Percentiles rank a stretch among this genome's conserved stretches.
These are phyloP conservation scores for Geranium rotundifolium DNA, from an alignment of 345 rosid genomes.

Conservation along the genomic window DNA sequence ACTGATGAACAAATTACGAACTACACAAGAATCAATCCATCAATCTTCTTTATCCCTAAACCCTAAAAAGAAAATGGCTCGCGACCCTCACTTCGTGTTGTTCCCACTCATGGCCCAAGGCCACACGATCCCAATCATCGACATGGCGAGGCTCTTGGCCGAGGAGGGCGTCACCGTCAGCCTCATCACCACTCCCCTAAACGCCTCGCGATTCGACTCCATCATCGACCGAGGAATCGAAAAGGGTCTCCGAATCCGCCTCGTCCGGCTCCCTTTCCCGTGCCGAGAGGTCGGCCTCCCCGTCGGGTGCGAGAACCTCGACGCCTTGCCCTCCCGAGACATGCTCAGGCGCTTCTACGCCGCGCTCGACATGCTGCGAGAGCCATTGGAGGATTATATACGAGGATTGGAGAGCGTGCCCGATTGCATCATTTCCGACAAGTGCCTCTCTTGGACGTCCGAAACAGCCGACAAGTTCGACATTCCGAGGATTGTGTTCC, in stretches of 20 bases:
- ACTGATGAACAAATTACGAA: too few relatives aligned
- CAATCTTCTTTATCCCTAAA: too few relatives aligned
- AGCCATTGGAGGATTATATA: slow-evolving; percentile 12
- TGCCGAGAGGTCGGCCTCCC: slow-evolving; percentile 23
- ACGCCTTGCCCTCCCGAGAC: slow-evolving; percentile 21
- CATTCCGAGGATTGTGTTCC: slow-evolving; percentile 21
- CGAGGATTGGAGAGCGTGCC: slow-evolving; percentile 7
- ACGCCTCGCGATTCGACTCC: slow-evolving; percentile 10
- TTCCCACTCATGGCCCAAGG: slow-evolving; percentile 31
- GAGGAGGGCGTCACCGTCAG: slow-evolving; percentile 14
- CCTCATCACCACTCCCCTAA: slow-evolving; percentile 18
- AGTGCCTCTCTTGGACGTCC: slow-evolving; percentile 25
- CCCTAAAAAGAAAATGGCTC: too few relatives aligned
- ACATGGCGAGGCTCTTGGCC: slow-evolving; percentile 23
- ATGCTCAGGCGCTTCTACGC: slow-evolving; percentile 3
- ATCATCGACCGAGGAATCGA: slow-evolving; percentile 4
- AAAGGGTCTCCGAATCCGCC: slow-evolving; percentile 5
- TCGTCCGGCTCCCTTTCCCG: slow-evolving; percentile 13
- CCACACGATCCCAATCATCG: slow-evolving; percentile 31
- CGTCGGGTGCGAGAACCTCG: slow-evolving; percentile 19
- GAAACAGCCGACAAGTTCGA: slow-evolving; percentile 9
- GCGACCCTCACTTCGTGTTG: slow-evolving; percentile 17
- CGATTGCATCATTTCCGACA: slow-evolving; percentile 19
- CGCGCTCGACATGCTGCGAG: slow-evolving; percentile 15
- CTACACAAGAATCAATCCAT: too few relatives aligned